Conservation (phyloP, 257 asterid genomes). For the Solanum lignicaule region DNA sequence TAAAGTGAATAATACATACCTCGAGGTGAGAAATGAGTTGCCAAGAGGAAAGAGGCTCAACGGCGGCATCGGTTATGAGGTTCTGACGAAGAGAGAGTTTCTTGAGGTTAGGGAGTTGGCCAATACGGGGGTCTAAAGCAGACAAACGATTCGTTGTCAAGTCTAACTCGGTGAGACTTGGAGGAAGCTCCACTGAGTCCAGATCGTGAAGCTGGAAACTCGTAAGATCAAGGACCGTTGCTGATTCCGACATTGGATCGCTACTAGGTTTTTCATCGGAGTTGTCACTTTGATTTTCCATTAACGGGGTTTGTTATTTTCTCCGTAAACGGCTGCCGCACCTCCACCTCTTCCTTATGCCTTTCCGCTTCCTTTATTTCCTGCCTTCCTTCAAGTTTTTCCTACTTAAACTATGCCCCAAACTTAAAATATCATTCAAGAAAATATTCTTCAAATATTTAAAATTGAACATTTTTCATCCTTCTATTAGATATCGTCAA, state of each 20-base stretch:
- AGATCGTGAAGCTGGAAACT: conserved; percentile 90
- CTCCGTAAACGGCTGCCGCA: neutral
- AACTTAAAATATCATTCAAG: no score
- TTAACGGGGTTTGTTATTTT: neutral
- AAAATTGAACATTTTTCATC: no score
- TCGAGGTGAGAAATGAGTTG: conserved; percentile 55
- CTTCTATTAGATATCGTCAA: no score
- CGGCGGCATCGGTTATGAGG: conserved; percentile 50
- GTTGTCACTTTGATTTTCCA: neutral
- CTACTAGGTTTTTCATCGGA: conserved; percentile 1
- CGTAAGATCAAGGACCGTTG: conserved; percentile 54
- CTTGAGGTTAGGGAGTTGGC: conserved; percentile 58
- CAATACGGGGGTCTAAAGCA: conserved; percentile 70
- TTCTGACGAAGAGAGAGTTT: conserved; percentile 93
- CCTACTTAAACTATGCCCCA: no score
- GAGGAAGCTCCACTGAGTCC: conserved; percentile 59
- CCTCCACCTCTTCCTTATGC: neutral
- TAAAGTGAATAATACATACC: conserved; percentile 16
- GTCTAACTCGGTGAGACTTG: conserved; percentile 62
- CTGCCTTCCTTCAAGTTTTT: no score
- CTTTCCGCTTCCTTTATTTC: neutral
- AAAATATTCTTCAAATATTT: no score
- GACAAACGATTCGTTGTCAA: conserved; percentile 87
- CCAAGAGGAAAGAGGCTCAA: conserved; percentile 64
- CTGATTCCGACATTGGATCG: conserved; percentile 19